Evolutionary conservation across 108 stramenopile genomes (phyloP).

Genomic region (Chaetoceros muelleri): DNA sequence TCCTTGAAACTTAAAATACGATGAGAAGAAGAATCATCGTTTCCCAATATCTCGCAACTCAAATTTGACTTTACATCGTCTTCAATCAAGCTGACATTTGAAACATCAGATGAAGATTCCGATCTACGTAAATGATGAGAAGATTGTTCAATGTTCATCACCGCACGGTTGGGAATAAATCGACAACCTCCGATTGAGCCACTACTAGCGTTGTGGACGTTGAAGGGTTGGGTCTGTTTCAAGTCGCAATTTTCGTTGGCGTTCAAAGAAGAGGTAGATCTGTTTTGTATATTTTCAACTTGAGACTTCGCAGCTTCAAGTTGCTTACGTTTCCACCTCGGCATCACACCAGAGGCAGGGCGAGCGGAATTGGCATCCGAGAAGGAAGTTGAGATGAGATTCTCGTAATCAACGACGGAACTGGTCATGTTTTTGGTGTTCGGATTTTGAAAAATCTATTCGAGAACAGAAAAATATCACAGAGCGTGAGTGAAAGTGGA

Average conservation of each 20-base stretch:
- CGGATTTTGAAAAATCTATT: constrained; percentile 3
- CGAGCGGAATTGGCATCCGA: constrained; percentile 72
- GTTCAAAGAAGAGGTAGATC: constrained; percentile 8
- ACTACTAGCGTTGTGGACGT: constrained; percentile 9
- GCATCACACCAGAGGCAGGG: constrained; percentile 35
- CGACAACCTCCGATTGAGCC: constrained; percentile 27
- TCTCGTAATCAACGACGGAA: constrained; percentile 76
- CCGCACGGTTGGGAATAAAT: constrained; percentile 63
- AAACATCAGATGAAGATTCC: constrained; percentile 25
- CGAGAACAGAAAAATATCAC: background rate
- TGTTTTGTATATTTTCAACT: constrained; percentile 11
- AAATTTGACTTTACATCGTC: constrained; percentile 49
- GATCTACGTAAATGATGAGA: constrained; percentile 47
- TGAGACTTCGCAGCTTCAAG: constrained; percentile 9
- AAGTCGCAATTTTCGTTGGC: background rate
- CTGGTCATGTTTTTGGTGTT: constrained; percentile 52
- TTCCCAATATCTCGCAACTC: constrained; percentile 48
- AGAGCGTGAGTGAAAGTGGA: background rate
- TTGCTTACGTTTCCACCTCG: constrained; percentile 82
- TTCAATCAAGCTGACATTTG: constrained; percentile 81
- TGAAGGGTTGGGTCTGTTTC: background rate
- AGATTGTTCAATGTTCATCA: constrained; percentile 60
- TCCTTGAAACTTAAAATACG: constrained; percentile 89
- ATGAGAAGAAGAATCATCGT: constrained; percentile 40
- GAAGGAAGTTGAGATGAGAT: constrained; percentile 73